A percentile compares a stretch with the other conserved stretches of the same genome.
phyloP scores from a whole-genome alignment of 1,284 basidiomycete genomes.

The Xerocomus amazonicus region DNA sequence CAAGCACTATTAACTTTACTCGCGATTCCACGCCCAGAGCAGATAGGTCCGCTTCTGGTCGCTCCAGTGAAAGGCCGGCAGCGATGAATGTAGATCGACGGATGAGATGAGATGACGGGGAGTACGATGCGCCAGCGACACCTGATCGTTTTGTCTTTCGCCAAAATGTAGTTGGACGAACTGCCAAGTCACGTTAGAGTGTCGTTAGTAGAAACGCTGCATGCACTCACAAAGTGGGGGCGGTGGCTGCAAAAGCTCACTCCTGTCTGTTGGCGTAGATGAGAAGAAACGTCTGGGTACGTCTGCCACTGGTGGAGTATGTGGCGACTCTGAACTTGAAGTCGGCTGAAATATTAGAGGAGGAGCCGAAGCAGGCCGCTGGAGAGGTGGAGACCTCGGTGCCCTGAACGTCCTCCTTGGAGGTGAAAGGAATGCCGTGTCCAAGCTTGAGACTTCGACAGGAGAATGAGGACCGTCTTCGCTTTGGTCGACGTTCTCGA shows the following conservation, averaged over 20 bases:
- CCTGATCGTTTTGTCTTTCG: constrained; percentile 62
- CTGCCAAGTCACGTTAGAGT: constrained; percentile 25
- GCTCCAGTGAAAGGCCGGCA: constrained; percentile 60
- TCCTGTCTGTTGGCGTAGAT: constrained; percentile 30
- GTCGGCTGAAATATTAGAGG: constrained; percentile 12
- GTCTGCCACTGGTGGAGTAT: constrained; percentile 11
- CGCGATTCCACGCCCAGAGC: constrained; percentile 66
- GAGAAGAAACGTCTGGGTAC: constrained; percentile 28
- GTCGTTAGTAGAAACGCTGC: neutral
- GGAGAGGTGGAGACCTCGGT: constrained; percentile 15
- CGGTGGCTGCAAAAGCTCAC: constrained; percentile 51
- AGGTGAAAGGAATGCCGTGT: constrained; percentile 42
- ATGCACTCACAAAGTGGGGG: constrained; percentile 57
- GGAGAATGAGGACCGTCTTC: constrained; percentile 28
- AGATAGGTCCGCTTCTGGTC: constrained; percentile 59
- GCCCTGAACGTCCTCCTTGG: constrained; percentile 43
- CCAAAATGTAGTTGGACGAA: constrained; percentile 73
- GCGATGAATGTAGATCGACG: constrained; percentile 71
- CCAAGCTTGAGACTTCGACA: constrained; percentile 19
- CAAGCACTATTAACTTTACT: constrained; percentile 39
- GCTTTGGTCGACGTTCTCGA: constrained; percentile 41
- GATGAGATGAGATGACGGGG: constrained; percentile 63
- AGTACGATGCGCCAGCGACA: constrained; percentile 61
- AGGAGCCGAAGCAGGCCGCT: constrained; percentile 30
- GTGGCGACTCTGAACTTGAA: neutral